phyloP scores from a whole-genome alignment of 139 green algal genomes.

The Trebouxia sp. region DNA sequence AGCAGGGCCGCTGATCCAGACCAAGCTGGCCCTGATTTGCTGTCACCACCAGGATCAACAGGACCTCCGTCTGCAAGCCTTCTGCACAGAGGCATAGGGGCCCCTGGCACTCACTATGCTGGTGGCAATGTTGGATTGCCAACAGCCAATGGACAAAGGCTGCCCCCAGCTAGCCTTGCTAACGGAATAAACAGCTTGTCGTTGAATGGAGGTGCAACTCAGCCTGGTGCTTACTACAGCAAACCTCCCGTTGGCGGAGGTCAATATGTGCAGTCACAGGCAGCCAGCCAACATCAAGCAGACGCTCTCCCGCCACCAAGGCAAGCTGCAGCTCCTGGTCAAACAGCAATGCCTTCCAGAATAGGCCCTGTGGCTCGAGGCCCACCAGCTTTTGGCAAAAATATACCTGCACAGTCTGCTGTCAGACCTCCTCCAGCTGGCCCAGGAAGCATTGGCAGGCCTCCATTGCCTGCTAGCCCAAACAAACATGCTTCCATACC shows the following conservation, averaged over 20 bases:
- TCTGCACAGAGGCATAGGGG: not conserved
- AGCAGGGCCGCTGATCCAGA: not conserved
- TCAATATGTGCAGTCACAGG: conserved; percentile 5
- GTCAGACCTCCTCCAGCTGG: not conserved
- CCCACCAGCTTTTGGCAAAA: conserved; percentile 6
- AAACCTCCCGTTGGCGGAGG: conserved; percentile 4
- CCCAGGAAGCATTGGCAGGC: not conserved
- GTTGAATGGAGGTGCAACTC: not conserved
- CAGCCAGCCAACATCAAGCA: not conserved
- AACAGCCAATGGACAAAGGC: not conserved
- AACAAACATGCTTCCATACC: conserved; percentile 30
- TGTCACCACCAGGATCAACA: not conserved
- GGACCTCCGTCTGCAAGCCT: not conserved
- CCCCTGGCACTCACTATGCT: not conserved
- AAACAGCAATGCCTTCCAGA: not conserved
- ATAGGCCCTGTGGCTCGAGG: not conserved
- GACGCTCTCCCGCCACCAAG: not conserved
- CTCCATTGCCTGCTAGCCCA: not conserved
- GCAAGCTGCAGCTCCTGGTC: not conserved
- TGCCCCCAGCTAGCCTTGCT: not conserved
- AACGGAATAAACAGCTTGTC: not conserved
- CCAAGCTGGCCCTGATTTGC: not conserved
- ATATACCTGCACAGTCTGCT: not conserved
- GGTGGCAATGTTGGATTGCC: not conserved
- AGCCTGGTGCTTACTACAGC: not conserved